Evolutionary conservation across 2,329 filamentous ascomycete species (phyloP), one percentile per base, ranked within the genome.

Genomic region (Boeremia lycopersici): DNA sequence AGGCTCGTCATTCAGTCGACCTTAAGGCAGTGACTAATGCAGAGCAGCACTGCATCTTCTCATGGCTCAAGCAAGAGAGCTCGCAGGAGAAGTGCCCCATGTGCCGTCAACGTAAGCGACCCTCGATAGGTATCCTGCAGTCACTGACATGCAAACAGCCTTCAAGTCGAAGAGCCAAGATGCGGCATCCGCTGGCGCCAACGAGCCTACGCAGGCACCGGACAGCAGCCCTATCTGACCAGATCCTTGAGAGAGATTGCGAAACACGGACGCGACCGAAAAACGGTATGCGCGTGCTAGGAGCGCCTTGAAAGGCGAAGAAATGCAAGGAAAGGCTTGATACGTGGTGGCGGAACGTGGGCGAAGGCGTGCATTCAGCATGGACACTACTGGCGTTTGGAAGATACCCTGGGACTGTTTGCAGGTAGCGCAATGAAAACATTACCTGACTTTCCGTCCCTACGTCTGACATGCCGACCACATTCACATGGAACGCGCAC

Each of bases 61-160:
- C 92, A 69, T 99, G 95, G 95, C 91, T 99, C 66, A 91, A 95
- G 70, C 93, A 97, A 74, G 95, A 98, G 60, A 88, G 91, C 11
- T 90, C 93, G 26, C 93, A 92, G 68, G 93, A 93, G 19, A 89
- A 97, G 61, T 99, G 95, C 74, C 95, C 95, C 26, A 98, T 99
- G 95, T 99, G 95, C 73, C 86, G 95, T 64, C 95, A 98, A 76
- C 91, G 91, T 95, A 83, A 66, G 82, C 28, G 9, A 1, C 11
- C 11, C 11, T 7, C 17, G 15, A 5, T 12, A 2, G 11, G n/a
- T 17, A 2, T 13, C 3, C 4, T 12, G 13, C 28, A 25, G 34
- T 34, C 44, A 39, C 61, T 74, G 40, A 73, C 44, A 19, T 8
- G 6, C 29, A 9, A 17, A 17, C 39, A 76, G 74, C 74, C 4